Conservation (phyloP, 495 filamentous ascomycete genomes). For the Cudoniella acicularis region DNA sequence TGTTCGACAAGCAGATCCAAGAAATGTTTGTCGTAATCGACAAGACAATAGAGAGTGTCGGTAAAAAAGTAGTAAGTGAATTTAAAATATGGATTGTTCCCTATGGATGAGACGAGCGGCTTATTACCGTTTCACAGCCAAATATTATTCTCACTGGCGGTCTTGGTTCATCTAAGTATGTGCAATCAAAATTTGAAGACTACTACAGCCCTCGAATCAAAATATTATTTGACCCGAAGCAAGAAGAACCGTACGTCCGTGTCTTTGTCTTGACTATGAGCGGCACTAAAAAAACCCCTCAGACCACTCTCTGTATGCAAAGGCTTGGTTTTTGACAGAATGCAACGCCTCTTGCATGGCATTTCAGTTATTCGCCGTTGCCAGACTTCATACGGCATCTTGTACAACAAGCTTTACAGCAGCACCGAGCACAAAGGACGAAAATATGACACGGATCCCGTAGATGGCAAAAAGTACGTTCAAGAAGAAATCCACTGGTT, state of each 20-base stretch:
- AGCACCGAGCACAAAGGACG: not conserved
- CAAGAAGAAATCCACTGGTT: conserved; percentile 3
- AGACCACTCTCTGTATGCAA: conserved; percentile 7
- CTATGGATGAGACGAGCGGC: not conserved
- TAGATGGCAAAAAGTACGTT: conserved; percentile 3
- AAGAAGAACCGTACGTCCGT: not conserved
- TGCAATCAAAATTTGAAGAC: not conserved
- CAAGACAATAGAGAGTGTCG: not conserved
- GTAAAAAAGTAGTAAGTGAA: not conserved
- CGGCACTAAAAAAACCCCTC: too few species aligned
- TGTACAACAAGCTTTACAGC: not conserved
- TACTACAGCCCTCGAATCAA: not conserved
- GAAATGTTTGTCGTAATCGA: not conserved
- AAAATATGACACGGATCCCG: not conserved
- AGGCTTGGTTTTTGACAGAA: conserved; percentile 1
- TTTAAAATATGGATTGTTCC: not conserved
- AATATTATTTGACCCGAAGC: not conserved
- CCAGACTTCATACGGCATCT: conserved; percentile 3
- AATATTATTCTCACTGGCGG: conserved; percentile 1
- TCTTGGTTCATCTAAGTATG: conserved; percentile 6
- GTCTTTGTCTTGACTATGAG: too few species aligned
- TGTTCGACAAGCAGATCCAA: conserved; percentile 4
- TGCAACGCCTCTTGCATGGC: not conserved
- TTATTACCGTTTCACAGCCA: not conserved
- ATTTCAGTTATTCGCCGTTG: conserved; percentile 2